Evolutionary conservation across 306 rosid species (phyloP).

Genomic region (Lathyrus oleraceus): DNA sequence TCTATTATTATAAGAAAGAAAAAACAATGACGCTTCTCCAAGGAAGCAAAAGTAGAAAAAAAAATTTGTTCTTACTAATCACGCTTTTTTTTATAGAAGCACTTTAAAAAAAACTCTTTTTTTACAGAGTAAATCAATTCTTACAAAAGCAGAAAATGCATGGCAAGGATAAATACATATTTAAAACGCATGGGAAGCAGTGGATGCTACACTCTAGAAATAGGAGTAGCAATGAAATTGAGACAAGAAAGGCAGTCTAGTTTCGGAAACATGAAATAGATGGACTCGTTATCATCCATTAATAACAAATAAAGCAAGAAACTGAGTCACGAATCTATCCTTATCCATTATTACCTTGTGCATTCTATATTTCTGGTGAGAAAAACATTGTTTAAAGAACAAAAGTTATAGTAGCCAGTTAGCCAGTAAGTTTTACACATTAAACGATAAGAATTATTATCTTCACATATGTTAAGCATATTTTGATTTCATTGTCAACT

Average conservation of each 20-base stretch:
- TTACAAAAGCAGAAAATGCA: constrained; percentile 12
- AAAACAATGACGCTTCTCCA: not conserved
- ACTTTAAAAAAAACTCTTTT: not conserved
- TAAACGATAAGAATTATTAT: constrained; percentile 12
- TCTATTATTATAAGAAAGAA: constrained; percentile 3
- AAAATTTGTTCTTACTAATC: not conserved
- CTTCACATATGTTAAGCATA: constrained; percentile 19
- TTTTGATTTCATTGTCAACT: constrained; percentile 28
- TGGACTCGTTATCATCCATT: constrained; percentile 18
- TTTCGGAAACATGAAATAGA: constrained; percentile 13
- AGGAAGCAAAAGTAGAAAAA: constrained; percentile 4
- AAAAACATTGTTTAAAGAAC: constrained; percentile 19
- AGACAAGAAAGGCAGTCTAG: not conserved
- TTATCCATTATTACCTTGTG: not conserved
- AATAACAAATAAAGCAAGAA: constrained; percentile 31
- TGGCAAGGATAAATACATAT: constrained; percentile 7
- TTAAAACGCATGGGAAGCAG: constrained; percentile 11
- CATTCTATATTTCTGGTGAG: constrained; percentile 2
- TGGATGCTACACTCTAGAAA: constrained; percentile 11
- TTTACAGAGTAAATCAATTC: not conserved
- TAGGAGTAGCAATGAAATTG: constrained; percentile 11
- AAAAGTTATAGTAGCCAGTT: not conserved
- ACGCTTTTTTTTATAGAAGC: not conserved
- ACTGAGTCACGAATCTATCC: constrained; percentile 6
- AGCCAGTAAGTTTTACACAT: not conserved